Evolutionary conservation across 345 rosid genomes (phyloP), one percentile per base, ranked within the genome.

Genomic region (Salix exigua): DNA sequence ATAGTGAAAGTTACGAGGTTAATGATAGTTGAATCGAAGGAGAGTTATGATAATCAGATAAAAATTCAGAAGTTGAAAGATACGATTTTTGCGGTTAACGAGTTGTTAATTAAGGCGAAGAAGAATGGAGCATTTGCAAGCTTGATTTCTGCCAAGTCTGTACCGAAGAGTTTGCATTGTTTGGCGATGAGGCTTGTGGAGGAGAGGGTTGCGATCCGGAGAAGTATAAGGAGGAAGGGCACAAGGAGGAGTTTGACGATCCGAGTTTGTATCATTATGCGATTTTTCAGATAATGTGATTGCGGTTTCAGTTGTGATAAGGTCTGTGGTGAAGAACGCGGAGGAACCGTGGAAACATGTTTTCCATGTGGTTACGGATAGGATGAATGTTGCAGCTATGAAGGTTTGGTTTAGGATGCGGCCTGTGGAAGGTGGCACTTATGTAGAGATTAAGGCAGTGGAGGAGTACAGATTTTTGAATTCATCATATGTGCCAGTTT

Each of bases 321-420:
- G 88, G 73, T 94, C 98, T 4, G 93, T 86, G 61, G 89, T 90
- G 83, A 90, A 86, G 89, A 92, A 94, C 16, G 90, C 98, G 0
- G 86, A 89, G 68, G 96, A 94, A 76, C 92, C 96, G 0, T 87
- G 86, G 88, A 92, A 85, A 81, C 96, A 90, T 80, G 98, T 94
- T 23, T 94, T 94, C 55, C 98, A 94, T 78, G 86, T 94, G 33
- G 96, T 94, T 55, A 91, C 96, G 0, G 90, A 94, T 80, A 82
- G 90, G 67, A 92, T 89, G 97, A 89, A 88, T 84, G 79, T 92
- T 28, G 97, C 97, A 55, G 97, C 97, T 1, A 90, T 92, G 97
- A 92, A 92, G 88, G 98, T 91, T 7, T 94, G 98, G 98, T 94
- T 92, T 79, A 82, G 82, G 87, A 94, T 94, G 98, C 89, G 91